Conservation (phyloP, 768 basidiomycete genomes). For the Sarcodon aspratus region DNA sequence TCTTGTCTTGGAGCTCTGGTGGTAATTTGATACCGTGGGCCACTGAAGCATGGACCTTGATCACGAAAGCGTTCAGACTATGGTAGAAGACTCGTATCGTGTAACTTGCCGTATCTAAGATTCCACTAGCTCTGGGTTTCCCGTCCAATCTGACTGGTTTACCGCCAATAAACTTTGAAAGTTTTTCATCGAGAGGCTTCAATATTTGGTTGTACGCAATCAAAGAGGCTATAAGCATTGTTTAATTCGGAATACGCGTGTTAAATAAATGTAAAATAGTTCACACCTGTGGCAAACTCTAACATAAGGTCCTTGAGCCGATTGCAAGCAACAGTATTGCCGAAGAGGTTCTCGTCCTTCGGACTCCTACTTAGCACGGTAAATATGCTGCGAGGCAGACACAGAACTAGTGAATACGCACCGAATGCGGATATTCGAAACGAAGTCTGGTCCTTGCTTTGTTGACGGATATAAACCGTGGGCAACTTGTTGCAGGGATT, state of each 20-base stretch:
- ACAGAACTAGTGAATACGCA: constrained; percentile 14
- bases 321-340: constrained; percentile 60
- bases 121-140: constrained; percentile 61
- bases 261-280: not conserved
- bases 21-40: constrained; percentile 68
- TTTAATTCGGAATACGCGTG: not conserved
- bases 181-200: constrained; percentile 44
- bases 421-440: constrained; percentile 48
- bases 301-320: constrained; percentile 50
- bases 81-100: not conserved
- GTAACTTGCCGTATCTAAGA: constrained; percentile 53
- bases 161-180: constrained; percentile 62
- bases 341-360: constrained; percentile 60
- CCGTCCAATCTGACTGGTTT: constrained; percentile 67
- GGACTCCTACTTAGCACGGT: constrained; percentile 35
- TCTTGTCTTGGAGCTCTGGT: constrained; percentile 56
- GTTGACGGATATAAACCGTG: constrained; percentile 56
- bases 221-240: constrained; percentile 40
- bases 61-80: not conserved
- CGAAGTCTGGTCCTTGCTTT: constrained; percentile 31
- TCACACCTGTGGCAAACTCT: constrained; percentile 51
- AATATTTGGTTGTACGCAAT: constrained; percentile 50
- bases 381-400: not conserved
- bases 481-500: constrained; percentile 64
- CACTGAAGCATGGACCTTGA: constrained; percentile 50